These are phyloP conservation scores for Ophiostoma angusticollis DNA, from an alignment of 2,329 filamentous ascomycete genomes.

Conservation along the genomic window DNA sequence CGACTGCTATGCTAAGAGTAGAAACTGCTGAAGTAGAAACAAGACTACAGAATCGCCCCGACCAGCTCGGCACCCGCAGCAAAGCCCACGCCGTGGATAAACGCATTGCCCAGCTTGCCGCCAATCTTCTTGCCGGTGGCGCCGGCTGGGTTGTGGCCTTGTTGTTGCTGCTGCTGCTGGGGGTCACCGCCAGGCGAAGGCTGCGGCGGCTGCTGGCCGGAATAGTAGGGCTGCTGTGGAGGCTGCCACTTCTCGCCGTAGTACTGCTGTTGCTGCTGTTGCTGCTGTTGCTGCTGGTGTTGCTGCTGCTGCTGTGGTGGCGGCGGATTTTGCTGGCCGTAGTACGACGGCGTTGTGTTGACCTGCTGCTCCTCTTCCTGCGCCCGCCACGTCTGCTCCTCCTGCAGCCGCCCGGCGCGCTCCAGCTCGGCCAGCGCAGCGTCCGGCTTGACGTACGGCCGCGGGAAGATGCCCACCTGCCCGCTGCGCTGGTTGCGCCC, in stretches of 20 bases:
- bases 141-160: conserved; percentile 65
- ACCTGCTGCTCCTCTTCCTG: conserved; percentile 16
- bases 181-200: conserved; percentile 26
- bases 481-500: conserved; percentile 74
- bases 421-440: conserved; percentile 13
- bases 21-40: too few relatives aligned
- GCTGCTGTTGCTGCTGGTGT: conserved; percentile 1
- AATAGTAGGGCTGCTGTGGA: conserved; percentile 16
- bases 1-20: too few relatives aligned
- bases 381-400: conserved; percentile 21
- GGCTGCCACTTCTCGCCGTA: conserved; percentile 16
- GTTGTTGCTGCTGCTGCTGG: conserved; percentile 34
- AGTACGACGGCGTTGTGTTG: conserved; percentile 8
- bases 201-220: conserved; percentile 23
- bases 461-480: conserved; percentile 87
- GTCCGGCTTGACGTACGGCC: conserved; percentile 70
- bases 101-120: conserved; percentile 76
- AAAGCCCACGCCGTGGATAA: conserved; percentile 86
- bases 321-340: conserved; percentile 5
- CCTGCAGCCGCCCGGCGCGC: conserved; percentile 9
- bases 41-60: conserved; percentile 68
- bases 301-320: conserved; percentile 4
- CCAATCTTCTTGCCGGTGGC: conserved; percentile 89
- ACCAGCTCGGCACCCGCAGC: conserved; percentile 84
- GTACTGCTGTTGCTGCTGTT: conserved; percentile 11